phyloP scores from a whole-genome alignment of 768 basidiomycete genomes.

The Chalciporus piperatus region DNA sequence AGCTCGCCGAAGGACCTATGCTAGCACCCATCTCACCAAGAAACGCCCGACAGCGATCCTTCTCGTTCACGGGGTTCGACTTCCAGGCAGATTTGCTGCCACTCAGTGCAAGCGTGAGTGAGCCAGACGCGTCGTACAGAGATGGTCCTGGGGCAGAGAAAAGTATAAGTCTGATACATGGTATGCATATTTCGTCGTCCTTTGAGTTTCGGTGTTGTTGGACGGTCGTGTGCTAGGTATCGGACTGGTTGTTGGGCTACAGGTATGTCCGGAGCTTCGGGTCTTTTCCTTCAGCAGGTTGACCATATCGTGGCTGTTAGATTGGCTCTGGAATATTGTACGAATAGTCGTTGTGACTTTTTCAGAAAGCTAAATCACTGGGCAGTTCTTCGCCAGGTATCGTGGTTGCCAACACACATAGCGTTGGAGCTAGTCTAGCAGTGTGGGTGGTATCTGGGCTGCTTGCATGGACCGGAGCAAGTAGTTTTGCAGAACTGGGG shows the following conservation, averaged over 20 bases:
- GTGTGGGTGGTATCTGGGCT: constrained; percentile 86
- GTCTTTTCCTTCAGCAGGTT: neutral
- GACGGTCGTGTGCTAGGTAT: constrained; percentile 51
- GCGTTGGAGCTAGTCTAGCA: constrained; percentile 82
- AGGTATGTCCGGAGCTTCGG: constrained; percentile 42
- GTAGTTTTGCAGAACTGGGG: constrained; percentile 90
- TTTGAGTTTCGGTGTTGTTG: constrained; percentile 1
- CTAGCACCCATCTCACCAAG: constrained; percentile 11
- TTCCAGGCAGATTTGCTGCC: constrained; percentile 78
- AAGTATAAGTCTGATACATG: constrained; percentile 72
- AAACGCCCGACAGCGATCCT: constrained; percentile 46
- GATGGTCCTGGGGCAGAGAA: constrained; percentile 65
- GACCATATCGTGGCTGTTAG: constrained; percentile 31
- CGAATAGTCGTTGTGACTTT: constrained; percentile 29
- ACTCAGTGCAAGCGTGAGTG: constrained; percentile 71
- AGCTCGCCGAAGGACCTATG: constrained; percentile 65
- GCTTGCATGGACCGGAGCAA: constrained; percentile 93
- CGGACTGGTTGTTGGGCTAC: constrained; percentile 78
- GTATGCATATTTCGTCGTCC: constrained; percentile 38
- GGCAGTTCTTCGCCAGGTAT: constrained; percentile 87
- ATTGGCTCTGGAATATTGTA: constrained; percentile 95
- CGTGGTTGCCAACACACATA: constrained; percentile 83
- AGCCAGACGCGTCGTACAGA: constrained; percentile 50
- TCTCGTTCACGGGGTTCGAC: constrained; percentile 74
- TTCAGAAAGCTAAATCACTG: neutral